These are phyloP conservation scores for Vitis cinerea DNA, from an alignment of 164 flowering plant genomes.

Conservation along the genomic window DNA sequence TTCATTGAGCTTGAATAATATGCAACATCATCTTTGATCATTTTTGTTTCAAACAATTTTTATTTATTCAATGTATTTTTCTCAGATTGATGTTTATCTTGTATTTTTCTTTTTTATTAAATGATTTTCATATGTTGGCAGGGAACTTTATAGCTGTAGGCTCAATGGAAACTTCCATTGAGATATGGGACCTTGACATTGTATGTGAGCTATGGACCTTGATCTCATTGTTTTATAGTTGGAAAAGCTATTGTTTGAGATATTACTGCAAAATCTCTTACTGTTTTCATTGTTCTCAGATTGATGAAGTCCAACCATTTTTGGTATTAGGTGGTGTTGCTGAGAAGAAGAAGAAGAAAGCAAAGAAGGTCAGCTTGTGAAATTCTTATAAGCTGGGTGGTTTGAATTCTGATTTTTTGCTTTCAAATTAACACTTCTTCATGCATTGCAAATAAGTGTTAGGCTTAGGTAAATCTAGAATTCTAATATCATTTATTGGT, in stretches of 20 bases:
- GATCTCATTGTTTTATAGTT: neutral
- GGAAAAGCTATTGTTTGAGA: neutral
- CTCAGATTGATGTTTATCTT: neutral
- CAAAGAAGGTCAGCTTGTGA: slow-evolving; percentile 52
- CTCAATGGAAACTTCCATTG: slow-evolving; percentile 92
- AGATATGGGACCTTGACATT: slow-evolving; percentile 95
- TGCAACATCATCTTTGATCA: no score
- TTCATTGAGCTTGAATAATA: no score
- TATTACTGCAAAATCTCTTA: neutral
- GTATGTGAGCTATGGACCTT: slow-evolving; percentile 39
- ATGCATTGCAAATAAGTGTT: neutral
- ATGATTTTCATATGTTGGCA: slow-evolving; percentile 19
- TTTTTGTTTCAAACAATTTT: no score
- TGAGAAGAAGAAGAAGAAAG: slow-evolving; percentile 52
- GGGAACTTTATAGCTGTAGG: slow-evolving; percentile 81
- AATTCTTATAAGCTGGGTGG: neutral
- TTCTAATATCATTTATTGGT: no score
- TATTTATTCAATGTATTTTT: no score
- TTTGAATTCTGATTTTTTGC: neutral
- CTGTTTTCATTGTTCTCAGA: slow-evolving; percentile 34
- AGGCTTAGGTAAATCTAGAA: no score
- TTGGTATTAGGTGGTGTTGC: slow-evolving; percentile 63
- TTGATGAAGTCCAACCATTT: slow-evolving; percentile 81
- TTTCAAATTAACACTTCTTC: no score
- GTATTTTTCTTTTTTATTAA: neutral